Conservation (phyloP, 2,329 filamentous ascomycete species). For the Karstenula rhodostoma region DNA sequence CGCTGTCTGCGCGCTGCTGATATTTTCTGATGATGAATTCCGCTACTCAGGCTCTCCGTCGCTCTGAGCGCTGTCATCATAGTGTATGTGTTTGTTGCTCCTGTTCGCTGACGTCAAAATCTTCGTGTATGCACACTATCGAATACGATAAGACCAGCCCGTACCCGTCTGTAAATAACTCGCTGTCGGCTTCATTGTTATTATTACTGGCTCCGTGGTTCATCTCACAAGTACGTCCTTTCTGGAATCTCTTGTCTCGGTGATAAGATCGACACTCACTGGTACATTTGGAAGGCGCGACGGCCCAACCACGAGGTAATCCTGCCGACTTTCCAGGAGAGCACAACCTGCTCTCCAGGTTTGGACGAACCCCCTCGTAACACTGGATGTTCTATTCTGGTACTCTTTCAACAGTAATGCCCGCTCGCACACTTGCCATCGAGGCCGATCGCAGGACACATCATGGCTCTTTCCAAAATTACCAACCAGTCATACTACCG, state of each 20-base stretch:
- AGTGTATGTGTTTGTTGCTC: background rate
- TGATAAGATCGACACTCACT: background rate
- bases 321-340: background rate
- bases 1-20: background rate
- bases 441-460: background rate
- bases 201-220: background rate
- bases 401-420: background rate
- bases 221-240: background rate
- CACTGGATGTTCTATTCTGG: background rate
- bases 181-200: background rate
- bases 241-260: background rate
- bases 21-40: background rate
- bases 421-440: background rate
- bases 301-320: background rate
- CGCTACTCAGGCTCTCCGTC: background rate
- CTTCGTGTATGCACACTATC: background rate
- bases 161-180: background rate
- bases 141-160: background rate
- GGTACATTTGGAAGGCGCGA: background rate
- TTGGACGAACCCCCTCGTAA: background rate
- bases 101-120: background rate
- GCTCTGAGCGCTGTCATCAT: background rate
- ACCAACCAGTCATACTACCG: background rate
- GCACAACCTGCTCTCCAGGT: background rate
- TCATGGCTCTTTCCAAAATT: constrained; percentile 9